Conservation (phyloP, 2,329 filamentous ascomycete species). For the Aspergillus latus region DNA sequence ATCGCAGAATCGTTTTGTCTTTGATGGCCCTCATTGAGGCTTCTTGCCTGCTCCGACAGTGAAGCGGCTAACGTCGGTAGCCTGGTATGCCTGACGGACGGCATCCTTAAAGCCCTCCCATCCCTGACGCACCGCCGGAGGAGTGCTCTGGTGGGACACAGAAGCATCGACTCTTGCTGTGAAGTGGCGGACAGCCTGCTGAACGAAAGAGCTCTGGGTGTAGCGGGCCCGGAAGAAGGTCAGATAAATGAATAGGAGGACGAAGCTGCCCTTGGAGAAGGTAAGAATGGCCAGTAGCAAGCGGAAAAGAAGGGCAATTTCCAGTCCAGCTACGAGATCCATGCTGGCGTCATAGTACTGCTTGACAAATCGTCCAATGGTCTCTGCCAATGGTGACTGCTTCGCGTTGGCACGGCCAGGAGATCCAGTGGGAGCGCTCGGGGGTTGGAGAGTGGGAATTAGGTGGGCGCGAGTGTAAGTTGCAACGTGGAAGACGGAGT, state of each 20-base stretch:
- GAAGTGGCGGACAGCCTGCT: conserved; percentile 72
- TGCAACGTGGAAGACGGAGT: conserved; percentile 97
- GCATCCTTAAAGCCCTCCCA: conserved; percentile 79
- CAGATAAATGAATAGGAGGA: conserved; percentile 82
- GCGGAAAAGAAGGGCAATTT: conserved; percentile 84
- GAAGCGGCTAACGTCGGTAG: conserved; percentile 77
- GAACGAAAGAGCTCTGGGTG: conserved; percentile 89
- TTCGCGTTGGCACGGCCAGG: conserved; percentile 48
- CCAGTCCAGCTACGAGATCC: conserved; percentile 84
- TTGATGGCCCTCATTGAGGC: conserved; percentile 40
- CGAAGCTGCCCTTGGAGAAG: conserved; percentile 89
- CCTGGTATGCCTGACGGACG: conserved; percentile 71
- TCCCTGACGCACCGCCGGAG: conserved; percentile 71
- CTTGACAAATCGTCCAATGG: conserved; percentile 92
- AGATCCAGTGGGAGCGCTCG: conserved; percentile 54
- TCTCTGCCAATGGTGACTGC: conserved; percentile 69
- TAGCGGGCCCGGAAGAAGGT: conserved; percentile 88
- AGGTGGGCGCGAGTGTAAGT: conserved; percentile 94
- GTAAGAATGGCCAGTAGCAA: conserved; percentile 76
- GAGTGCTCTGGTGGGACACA: conserved; percentile 81
- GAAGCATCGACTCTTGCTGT: conserved; percentile 76
- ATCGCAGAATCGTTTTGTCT: conserved; percentile 3
- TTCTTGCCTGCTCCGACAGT: conserved; percentile 54
- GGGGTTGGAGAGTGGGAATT: conserved; percentile 79
- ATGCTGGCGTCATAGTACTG: conserved; percentile 96